Base-by-base conservation (phyloP, 2,329 filamentous ascomycete species). In the Sporothrix brasiliensis region DNA sequence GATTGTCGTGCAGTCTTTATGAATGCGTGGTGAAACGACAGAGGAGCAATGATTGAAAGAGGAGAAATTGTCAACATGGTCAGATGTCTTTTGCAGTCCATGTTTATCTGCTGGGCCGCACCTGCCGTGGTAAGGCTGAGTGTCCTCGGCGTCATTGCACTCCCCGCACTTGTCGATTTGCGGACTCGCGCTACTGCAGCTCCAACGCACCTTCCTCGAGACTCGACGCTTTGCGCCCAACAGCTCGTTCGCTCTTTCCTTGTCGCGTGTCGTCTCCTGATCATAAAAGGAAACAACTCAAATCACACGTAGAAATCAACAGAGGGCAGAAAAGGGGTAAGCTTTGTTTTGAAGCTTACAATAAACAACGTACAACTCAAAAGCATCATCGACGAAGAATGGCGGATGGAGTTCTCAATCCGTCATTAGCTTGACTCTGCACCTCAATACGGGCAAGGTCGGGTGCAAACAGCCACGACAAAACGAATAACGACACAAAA, bases 141-240 rank as follows among this genome's bases (percentile, higher is more conserved):
- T 21, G 50, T 41, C 30, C 14, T 52, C 7, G 24, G 52, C 39
- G 50, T 41, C 30, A 21, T 52, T 14, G 24, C 11, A 13, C 39
- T 53, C 67, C 67, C 67, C 67, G 67, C 67, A 60, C 67, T 68
- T 68, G 41, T 53, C 53, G 39, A 52, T 68, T 60, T 47, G 24
- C n/a, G 53, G 39, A 67, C 30, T 41, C n/a, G 47, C 61, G 44
- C 47, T 30, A 21, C 44, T 41, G 63, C 27, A 53, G 11, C 63
- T 53, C 13, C n/a, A 4, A 34, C 34, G 58, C n/a, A 14, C 39
- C 19, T 63, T 39, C 58, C 34, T 63, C 39, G 58, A 63, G 58
- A 19, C 58, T 63, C 58, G 58, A 63, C 4, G 27, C 58, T 47
- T 41, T 30, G 30, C 39, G 3, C 4, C 21, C 13, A 7, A 27